Base-by-base conservation (phyloP, 1,284 basidiomycete species). In the Tetrapyrgos nigripes region DNA sequence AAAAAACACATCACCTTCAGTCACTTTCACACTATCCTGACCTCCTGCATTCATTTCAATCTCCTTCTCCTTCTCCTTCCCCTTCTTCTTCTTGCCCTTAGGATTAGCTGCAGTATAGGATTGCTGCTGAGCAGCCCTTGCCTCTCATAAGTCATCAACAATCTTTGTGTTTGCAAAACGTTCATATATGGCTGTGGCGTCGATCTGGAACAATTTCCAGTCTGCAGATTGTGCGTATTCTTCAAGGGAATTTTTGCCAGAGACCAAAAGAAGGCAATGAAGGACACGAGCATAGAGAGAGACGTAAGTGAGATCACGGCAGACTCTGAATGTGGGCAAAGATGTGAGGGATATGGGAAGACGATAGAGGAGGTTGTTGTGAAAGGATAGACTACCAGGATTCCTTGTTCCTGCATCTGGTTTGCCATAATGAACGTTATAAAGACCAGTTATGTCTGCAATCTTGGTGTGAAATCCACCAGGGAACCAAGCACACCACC, bases 391-490 rank as follows among this genome's bases (percentile, higher is more conserved):
- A 0, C 62, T 74, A 1, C 66, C 70, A 10, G 76, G 76, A 57
- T 74, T 70, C 4, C 64, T 66, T 4, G 64, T 53, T 19, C 71
- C 70, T n/a, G 67, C 53, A 23, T 69, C 55, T 1, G 70, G 60
- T 43, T 66, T 68, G 4, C 76, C 72, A 59, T 62, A 74, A 53
- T 77, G 75, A 0, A 66, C 70, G 10, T 68, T 55, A 5, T 79
- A 52, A 6, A 72, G 31, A 0, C 73, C 73, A 49, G 70, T 66
- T 1, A 68, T 63, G 6, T 70, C 69, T 1, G 76, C 69, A 45
- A 79, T 76, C 58, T 77, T 73, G 23, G 65, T 66, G 57, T 79
- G 78, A 61, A 80, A 80, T 2, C 79, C 61, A 0, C 76, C 78
- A 1, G 73, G 73, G 9, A 73, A 63, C 59, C 66, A 72, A 1